A percentile compares a stretch with the other conserved stretches of the same genome.
Conservation (phyloP, 495 filamentous ascomycete species). For the Parathielavia appendiculata region DNA sequence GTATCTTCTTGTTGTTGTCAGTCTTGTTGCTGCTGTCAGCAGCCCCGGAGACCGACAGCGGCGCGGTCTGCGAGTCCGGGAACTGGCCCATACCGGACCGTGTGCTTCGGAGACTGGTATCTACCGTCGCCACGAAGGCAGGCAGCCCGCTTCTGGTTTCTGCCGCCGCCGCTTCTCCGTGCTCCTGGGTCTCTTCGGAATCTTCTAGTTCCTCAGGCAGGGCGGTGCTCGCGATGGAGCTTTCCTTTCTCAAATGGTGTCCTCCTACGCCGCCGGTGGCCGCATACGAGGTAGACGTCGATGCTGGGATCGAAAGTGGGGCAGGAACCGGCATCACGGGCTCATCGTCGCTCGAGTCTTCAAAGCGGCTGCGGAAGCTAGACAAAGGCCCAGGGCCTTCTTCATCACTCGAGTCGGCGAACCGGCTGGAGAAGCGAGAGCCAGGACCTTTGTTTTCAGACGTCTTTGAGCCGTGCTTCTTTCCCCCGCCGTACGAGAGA, state of each 20-base stretch:
- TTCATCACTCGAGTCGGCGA: slow-evolving; percentile 68
- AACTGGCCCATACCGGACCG: slow-evolving; percentile 36
- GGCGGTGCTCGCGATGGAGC: slow-evolving; percentile 27
- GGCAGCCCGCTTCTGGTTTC: background rate
- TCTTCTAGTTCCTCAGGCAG: slow-evolving; percentile 37
- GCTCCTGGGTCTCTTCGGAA: slow-evolving; percentile 33
- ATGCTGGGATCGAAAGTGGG: slow-evolving; percentile 9
- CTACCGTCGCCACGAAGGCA: background rate
- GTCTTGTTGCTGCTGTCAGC: background rate
- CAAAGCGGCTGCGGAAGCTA: slow-evolving; percentile 64
- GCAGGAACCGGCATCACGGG: slow-evolving; percentile 28
- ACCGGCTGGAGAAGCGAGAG: slow-evolving; percentile 33
- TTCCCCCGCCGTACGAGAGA: slow-evolving; percentile 27
- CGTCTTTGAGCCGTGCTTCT: slow-evolving; percentile 17
- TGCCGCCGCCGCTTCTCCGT: slow-evolving; percentile 12
- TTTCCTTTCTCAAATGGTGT: slow-evolving; percentile 14
- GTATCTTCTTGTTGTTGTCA: background rate
- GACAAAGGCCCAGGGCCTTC: slow-evolving; percentile 46
- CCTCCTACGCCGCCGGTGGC: background rate
- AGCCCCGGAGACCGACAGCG: background rate
- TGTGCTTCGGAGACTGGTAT: slow-evolving; percentile 24
- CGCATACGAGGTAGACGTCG: background rate
- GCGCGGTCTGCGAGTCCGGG: slow-evolving; percentile 24
- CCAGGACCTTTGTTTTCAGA: slow-evolving; percentile 6
- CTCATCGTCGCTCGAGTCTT: slow-evolving; percentile 77